Conservation (phyloP, 1,284 basidiomycete species). For the Puccinia novopanici region DNA sequence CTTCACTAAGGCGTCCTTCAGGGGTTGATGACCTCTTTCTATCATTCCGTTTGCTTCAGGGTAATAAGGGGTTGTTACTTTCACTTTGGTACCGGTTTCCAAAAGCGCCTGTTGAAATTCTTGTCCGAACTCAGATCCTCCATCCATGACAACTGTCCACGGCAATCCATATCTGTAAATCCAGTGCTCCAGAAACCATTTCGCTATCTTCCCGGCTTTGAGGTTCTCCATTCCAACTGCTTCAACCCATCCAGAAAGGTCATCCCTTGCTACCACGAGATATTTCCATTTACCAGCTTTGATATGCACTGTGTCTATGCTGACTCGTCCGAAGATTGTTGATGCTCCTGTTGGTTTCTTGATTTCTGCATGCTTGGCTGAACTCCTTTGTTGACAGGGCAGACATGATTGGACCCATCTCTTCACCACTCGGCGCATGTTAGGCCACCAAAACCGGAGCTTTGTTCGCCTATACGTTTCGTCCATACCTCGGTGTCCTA, state of each 20-base stretch:
- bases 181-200: not conserved
- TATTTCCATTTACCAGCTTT: no score
- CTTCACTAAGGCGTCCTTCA: no score
- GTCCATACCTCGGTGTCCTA: no score
- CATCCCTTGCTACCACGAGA: not conserved
- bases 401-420: not conserved
- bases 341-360: not conserved
- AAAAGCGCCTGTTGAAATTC: not conserved
- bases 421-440: not conserved
- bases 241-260: no score
- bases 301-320: no score
- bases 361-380: not conserved
- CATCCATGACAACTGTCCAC: not conserved
- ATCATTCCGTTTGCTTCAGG: not conserved
- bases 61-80: no score
- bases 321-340: not conserved
- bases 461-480: slow-evolving; percentile 1
- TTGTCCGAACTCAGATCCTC: not conserved
- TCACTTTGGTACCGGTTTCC: not conserved
- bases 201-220: no score
- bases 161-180: not conserved
- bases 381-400: not conserved
- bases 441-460: not conserved
- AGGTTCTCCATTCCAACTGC: no score
- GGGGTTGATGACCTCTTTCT: no score